phyloP scores from a whole-genome alignment of 305 asterid species.

The Solanum hybrid region DNA sequence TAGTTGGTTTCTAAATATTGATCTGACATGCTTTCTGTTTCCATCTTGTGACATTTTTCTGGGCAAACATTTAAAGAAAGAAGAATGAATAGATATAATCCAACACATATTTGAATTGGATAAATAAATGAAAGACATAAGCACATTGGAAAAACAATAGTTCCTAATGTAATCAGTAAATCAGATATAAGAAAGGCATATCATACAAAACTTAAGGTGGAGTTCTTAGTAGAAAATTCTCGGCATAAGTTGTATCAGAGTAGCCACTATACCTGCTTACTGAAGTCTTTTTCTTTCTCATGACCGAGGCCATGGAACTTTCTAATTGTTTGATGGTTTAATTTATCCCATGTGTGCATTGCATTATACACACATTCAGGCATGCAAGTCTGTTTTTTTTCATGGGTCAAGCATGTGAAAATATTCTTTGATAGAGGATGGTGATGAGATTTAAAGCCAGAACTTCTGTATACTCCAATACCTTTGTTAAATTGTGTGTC shows the following conservation, averaged over 20 bases:
- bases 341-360: neutral
- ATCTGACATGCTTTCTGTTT: neutral
- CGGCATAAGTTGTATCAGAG: neutral
- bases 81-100: neutral
- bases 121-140: neutral
- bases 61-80: neutral
- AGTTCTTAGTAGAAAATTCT: neutral
- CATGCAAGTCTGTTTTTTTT: neutral
- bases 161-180: neutral
- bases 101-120: neutral
- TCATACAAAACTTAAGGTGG: neutral
- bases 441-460: neutral
- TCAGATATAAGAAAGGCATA: neutral
- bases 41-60: neutral
- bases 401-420: neutral
- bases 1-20: neutral
- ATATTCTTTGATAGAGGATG: neutral
- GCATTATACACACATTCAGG: neutral
- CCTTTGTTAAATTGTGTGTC: neutral
- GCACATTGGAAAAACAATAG: neutral
- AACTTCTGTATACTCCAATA: neutral
- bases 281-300: neutral
- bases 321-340: neutral
- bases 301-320: neutral
- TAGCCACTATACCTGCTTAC: neutral